These are phyloP conservation scores for Pachysolen tannophilus DNA, from an alignment of 805 yeast genomes.

Conservation along the genomic window DNA sequence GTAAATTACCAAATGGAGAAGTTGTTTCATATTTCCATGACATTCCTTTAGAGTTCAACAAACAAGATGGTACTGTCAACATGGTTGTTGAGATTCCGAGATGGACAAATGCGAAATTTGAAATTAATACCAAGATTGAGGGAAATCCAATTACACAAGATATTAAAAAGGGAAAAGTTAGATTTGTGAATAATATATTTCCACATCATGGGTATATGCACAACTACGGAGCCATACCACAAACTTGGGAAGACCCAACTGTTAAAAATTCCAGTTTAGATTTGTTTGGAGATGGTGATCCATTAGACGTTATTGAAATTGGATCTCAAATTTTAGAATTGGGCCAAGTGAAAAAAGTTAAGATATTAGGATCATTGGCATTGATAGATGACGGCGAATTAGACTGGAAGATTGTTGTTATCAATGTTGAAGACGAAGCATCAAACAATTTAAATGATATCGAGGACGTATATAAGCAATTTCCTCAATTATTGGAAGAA, in stretches of 20 bases:
- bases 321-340: slow-evolving; percentile 41
- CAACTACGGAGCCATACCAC: slow-evolving; percentile 85
- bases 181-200: slow-evolving; percentile 73
- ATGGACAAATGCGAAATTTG: slow-evolving; percentile 81
- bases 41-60: slow-evolving; percentile 46
- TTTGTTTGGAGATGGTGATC: slow-evolving; percentile 84
- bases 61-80: slow-evolving; percentile 35
- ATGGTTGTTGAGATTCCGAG: slow-evolving; percentile 75
- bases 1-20: slow-evolving; percentile 31
- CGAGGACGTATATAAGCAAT: slow-evolving; percentile 54
- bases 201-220: slow-evolving; percentile 82
- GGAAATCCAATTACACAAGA: slow-evolving; percentile 82
- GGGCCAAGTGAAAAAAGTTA: slow-evolving; percentile 53
- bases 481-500: slow-evolving; percentile 66
- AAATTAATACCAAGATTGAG: slow-evolving; percentile 47
- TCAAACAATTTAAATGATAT: slow-evolving; percentile 53
- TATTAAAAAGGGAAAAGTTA: slow-evolving; percentile 60
- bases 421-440: slow-evolving; percentile 59
- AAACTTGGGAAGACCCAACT: slow-evolving; percentile 97
- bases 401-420: slow-evolving; percentile 86
- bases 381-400: slow-evolving; percentile 90
- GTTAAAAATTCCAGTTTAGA: slow-evolving; percentile 27
- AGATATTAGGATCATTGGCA: slow-evolving; percentile 71
- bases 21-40: slow-evolving; percentile 67
- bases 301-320: slow-evolving; percentile 89